A percentile compares a stretch with the other conserved stretches of the same genome.
phyloP scores from a whole-genome alignment of 1,139 yeast genomes.

The Hyphopichia burtonii region DNA sequence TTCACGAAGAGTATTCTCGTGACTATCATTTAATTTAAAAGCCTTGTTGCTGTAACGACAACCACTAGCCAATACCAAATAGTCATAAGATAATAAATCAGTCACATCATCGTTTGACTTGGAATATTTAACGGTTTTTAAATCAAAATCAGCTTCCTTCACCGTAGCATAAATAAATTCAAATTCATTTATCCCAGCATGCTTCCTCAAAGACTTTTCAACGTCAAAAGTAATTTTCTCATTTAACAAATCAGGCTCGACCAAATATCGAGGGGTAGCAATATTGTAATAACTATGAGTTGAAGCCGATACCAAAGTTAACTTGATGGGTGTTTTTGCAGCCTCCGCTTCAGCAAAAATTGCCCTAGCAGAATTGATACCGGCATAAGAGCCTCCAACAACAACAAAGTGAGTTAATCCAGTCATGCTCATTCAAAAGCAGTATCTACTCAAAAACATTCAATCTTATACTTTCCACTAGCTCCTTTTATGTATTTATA shows the following conservation, averaged over 20 bases:
- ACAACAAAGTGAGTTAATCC: constrained; percentile 16
- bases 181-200: constrained; percentile 11
- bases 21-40: constrained; percentile 24
- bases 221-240: constrained; percentile 19
- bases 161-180: constrained; percentile 23
- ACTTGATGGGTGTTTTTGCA: constrained; percentile 15
- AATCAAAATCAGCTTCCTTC: constrained; percentile 20
- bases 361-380: constrained; percentile 16
- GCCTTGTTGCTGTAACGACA: constrained; percentile 20
- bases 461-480: too few relatives aligned
- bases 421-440: too few relatives aligned
- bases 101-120: not conserved
- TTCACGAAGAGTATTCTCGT: constrained; percentile 12
- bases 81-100: constrained; percentile 21
- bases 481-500: too few relatives aligned
- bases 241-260: constrained; percentile 21
- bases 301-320: constrained; percentile 19
- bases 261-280: constrained; percentile 32
- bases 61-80: constrained; percentile 35
- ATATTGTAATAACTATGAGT: constrained; percentile 18
- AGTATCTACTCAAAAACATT: too few relatives aligned
- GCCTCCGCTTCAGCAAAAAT: constrained; percentile 7
- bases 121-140: not conserved
- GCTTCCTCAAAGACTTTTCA: constrained; percentile 13
- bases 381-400: constrained; percentile 30